Base-by-base conservation (phyloP, 768 basidiomycete species). In the Suillus fuscotomentosus region DNA sequence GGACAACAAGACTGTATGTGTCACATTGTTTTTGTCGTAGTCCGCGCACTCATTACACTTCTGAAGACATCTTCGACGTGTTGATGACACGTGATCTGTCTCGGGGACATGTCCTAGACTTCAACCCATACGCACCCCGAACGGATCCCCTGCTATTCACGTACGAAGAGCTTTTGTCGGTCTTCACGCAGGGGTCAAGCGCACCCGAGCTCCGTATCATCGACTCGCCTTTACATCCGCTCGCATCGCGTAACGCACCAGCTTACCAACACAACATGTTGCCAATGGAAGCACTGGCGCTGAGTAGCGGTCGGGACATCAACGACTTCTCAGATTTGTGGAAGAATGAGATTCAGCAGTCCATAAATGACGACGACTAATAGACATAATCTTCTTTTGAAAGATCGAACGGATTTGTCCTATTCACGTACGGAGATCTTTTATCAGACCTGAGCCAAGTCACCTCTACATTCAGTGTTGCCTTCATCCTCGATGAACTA, bases 91-190 rank as follows among this genome's bases (percentile, higher is more conserved):
- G 94, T 36, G 88, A 95, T 73, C 81, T 94, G 42, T 75, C 83
- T 2, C 82, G 86, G 13, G 91, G 87, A 17, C 91, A 95, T 75
- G 81, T 98, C 68, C 73, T 99, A 71, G 96, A 98, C 74, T 94
- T 98, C 77, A 95, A 95, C 68, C 94, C 95, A 0, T 97, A 90
- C 70, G 85, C 89, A 13, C 85, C 88, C 5, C 87, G 86, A 43
- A 97, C 97, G 22, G 95, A 98, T 70, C 75, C 94, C 0, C 84
- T 97, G 0, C 80, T 97, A 20, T 98, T 97, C 77, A 84, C 72
- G 31, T 31, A 31, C 31, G 83, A 89, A 55, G 90, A 94, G 38
- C 85, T 98, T 0, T 76, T 78, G 43, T 76, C 70, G 1, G 71
- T 88, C 9, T 74, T 78, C n/a, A 13, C 56, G 31, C 31, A 31